A percentile compares a stretch with the other conserved stretches of the same genome.
Evolutionary conservation across 1,139 yeast species (phyloP).

Genomic region (Magnusiomyces fungicola): DNA sequence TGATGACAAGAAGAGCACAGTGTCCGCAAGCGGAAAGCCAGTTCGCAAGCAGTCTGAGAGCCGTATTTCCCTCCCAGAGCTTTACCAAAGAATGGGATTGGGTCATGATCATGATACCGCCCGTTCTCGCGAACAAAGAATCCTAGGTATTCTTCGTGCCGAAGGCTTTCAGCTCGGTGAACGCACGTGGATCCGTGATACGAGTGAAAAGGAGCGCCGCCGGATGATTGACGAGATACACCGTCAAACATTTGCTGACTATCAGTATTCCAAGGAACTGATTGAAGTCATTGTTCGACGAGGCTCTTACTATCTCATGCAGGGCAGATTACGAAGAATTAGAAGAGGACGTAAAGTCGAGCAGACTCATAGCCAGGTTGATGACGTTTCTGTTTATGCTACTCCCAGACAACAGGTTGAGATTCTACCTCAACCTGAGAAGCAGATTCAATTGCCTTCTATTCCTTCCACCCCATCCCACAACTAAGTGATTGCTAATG

Average conservation of each 20-base stretch:
- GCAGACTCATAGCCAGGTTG: too few species aligned
- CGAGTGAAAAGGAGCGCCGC: constrained; percentile 46
- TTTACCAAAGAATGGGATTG: constrained; percentile 49
- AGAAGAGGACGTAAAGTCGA: constrained; percentile 37
- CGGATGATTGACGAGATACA: constrained; percentile 45
- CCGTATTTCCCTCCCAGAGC: constrained; percentile 49
- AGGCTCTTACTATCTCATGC: constrained; percentile 77
- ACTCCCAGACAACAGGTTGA: too few species aligned
- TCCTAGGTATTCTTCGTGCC: constrained; percentile 51
- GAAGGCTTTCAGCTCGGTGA: constrained; percentile 65
- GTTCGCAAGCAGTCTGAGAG: constrained; percentile 39
- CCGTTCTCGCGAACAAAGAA: constrained; percentile 49
- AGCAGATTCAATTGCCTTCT: too few species aligned
- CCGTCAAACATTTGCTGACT: constrained; percentile 41
- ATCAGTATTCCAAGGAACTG: constrained; percentile 45
- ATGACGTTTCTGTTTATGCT: too few species aligned
- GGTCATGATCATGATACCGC: constrained; percentile 49
- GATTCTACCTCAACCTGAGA: too few species aligned
- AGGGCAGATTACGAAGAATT: constrained; percentile 63
- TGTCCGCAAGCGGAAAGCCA: background rate
- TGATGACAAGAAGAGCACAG: too few species aligned
- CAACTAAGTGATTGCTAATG: too few species aligned
- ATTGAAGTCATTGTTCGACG: constrained; percentile 67
- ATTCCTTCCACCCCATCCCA: too few species aligned
- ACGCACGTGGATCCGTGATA: constrained; percentile 77